Evolutionary conservation across 129 eudicot genomes (phyloP).

Genomic region (carrot (Daucus carota)): DH1_v3.0 NC_030381.2:54083501-54084000

Average conservation of each 20-base stretch:
- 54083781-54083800: neutral
- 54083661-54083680: conserved; percentile 76
- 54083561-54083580: conserved; percentile 12
- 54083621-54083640: conserved; percentile 91
- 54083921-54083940: conserved; percentile 94
- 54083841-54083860: conserved; percentile 1
- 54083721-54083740: conserved; percentile 94
- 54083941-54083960: conserved; percentile 93
- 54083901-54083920: conserved; percentile 55
- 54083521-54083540: neutral
- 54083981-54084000: conserved; percentile 64
- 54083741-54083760: conserved; percentile 99
- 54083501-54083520: neutral
- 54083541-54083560: neutral
- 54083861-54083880: neutral
- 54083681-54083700: conserved; percentile 95
- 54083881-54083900: neutral
- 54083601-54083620: conserved; percentile 81
- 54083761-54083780: conserved; percentile 38
- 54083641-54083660: conserved; percentile 69
- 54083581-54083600: conserved; percentile 66
- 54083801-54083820: neutral
- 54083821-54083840: neutral
- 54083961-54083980: conserved; percentile 96
- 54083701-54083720: conserved; percentile 99